Conservation (phyloP, 2,329 filamentous ascomycete genomes). For the Eutypa lata region DNA sequence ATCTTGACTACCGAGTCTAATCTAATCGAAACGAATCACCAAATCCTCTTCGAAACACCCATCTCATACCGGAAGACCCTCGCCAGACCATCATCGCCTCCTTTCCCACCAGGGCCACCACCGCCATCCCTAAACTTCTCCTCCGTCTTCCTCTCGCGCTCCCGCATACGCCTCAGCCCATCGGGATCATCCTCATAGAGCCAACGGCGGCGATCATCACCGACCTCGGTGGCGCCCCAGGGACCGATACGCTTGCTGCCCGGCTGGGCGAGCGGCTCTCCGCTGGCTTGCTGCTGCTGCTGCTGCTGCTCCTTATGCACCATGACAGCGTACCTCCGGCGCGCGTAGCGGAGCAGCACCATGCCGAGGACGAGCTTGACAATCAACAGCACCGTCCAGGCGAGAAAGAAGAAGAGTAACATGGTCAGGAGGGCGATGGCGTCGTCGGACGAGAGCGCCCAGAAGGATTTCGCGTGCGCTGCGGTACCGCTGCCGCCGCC, state of each 20-base stretch:
- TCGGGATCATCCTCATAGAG: slow-evolving; percentile 85
- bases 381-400: slow-evolving; percentile 81
- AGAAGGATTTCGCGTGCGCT: slow-evolving; percentile 41
- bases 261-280: slow-evolving; percentile 61
- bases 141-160: slow-evolving; percentile 61
- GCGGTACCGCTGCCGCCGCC: too few relatives aligned
- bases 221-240: slow-evolving; percentile 82
- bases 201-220: slow-evolving; percentile 80
- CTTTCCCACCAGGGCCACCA: too few relatives aligned
- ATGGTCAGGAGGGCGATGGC: slow-evolving; percentile 75
- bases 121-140: slow-evolving; percentile 53
- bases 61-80: slow-evolving; percentile 80
- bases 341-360: slow-evolving; percentile 74
- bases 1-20: too few relatives aligned
- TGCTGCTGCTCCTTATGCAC: slow-evolving; percentile 60
- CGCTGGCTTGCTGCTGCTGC: slow-evolving; percentile 44
- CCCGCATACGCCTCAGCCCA: slow-evolving; percentile 57
- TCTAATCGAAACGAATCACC: too few relatives aligned
- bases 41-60: slow-evolving; percentile 87
- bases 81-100: slow-evolving; percentile 51
- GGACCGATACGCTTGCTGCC: slow-evolving; percentile 76
- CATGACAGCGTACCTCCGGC: slow-evolving; percentile 78
- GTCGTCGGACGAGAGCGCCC: slow-evolving; percentile 66
- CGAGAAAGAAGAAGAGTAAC: slow-evolving; percentile 78
- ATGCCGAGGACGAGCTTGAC: slow-evolving; percentile 86